phyloP scores from a whole-genome alignment of 2,329 filamentous ascomycete genomes.

The Epichloe coenophiala region DNA sequence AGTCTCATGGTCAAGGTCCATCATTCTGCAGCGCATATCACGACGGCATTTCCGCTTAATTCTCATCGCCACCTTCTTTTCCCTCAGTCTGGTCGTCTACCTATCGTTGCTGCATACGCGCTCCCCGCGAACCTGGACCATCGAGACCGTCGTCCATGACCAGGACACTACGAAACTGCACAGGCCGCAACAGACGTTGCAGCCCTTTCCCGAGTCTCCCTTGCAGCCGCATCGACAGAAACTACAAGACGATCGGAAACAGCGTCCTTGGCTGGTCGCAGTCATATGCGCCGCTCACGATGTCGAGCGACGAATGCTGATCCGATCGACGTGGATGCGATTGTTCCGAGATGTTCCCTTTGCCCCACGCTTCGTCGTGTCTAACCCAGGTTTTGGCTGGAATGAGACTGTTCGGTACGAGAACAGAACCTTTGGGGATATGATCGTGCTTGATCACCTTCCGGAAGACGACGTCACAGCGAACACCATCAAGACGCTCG shows the following conservation, averaged over 20 bases:
- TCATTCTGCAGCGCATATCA: not conserved
- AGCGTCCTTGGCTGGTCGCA: constrained; percentile 15
- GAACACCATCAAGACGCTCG: constrained; percentile 21
- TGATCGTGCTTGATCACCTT: constrained; percentile 20
- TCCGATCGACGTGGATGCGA: constrained; percentile 20
- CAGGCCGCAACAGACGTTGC: constrained; percentile 8
- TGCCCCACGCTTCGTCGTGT: constrained; percentile 17
- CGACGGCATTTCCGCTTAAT: not conserved
- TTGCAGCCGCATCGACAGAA: constrained; percentile 4
- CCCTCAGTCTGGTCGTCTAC: not conserved
- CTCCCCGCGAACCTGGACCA: constrained; percentile 1
- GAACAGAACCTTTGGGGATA: constrained; percentile 20
- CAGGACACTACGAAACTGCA: not conserved
- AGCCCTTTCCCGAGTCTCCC: constrained; percentile 14
- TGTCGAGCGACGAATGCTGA: constrained; percentile 15
- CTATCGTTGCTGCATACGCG: not conserved
- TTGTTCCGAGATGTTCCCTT: constrained; percentile 17
- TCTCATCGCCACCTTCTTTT: not conserved
- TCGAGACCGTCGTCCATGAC: constrained; percentile 5
- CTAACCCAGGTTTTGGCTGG: constrained; percentile 17
- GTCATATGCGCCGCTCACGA: constrained; percentile 18
- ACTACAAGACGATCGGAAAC: not conserved
- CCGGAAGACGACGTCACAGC: constrained; percentile 18
- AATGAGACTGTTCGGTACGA: constrained; percentile 14
- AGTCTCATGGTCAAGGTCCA: not conserved